Evolutionary conservation across 768 basidiomycete species (phyloP).

Genomic region (Pleurotus citrinopileatus): DNA sequence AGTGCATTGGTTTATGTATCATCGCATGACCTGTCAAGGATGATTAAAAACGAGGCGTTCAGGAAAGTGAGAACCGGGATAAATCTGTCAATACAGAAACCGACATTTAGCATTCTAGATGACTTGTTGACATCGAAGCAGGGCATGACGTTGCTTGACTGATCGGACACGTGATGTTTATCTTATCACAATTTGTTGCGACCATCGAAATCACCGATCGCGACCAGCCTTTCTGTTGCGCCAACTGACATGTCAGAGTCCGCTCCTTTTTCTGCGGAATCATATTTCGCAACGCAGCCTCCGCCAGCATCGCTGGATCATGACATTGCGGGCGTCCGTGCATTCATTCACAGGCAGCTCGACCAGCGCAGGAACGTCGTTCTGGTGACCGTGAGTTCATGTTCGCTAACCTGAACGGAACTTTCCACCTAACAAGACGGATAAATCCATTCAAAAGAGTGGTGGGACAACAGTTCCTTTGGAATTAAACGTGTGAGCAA

Average conservation of each 20-base stretch:
- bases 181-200: slow-evolving; percentile 7
- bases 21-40: slow-evolving; percentile 10
- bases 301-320: slow-evolving; percentile 72
- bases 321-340: slow-evolving; percentile 58
- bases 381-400: slow-evolving; percentile 82
- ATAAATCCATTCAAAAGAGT: slow-evolving; percentile 55
- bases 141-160: slow-evolving; percentile 4
- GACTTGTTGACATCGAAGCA: slow-evolving; percentile 9
- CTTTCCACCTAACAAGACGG: slow-evolving; percentile 1
- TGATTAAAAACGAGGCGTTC: slow-evolving; percentile 7
- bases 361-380: slow-evolving; percentile 74
- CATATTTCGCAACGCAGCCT: slow-evolving; percentile 86
- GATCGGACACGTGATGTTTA: slow-evolving; percentile 1
- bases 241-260: slow-evolving; percentile 23
- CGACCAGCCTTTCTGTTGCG: background rate
- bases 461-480: slow-evolving; percentile 97
- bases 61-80: slow-evolving; percentile 5
- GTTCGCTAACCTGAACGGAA: background rate
- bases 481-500: slow-evolving; percentile 95
- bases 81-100: slow-evolving; percentile 11
- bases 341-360: slow-evolving; percentile 70
- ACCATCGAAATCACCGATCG: background rate
- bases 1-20: background rate
- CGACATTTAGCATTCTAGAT: slow-evolving; percentile 11
- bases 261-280: slow-evolving; percentile 75